Evolutionary conservation across 1,284 basidiomycete species (phyloP).

Genomic region (Neonothopanus nambi): DNA sequence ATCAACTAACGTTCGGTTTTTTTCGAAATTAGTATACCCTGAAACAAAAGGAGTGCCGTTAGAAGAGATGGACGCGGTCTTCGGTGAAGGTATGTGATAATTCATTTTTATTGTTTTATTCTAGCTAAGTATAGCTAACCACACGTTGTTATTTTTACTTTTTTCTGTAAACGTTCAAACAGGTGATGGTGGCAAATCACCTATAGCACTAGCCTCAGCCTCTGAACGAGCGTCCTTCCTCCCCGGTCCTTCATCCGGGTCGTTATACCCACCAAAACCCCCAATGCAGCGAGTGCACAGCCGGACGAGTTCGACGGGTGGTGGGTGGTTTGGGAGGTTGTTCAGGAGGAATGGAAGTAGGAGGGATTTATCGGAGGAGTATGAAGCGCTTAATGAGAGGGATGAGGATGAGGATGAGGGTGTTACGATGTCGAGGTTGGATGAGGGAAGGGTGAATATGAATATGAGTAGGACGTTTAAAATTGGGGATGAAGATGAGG

Average conservation of each 20-base stretch:
- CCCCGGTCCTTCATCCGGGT: neutral
- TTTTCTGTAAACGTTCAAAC: neutral
- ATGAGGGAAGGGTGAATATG: conserved; percentile 1
- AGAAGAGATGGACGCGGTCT: conserved; percentile 83
- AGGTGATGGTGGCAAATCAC: neutral
- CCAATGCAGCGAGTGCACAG: conserved; percentile 29
- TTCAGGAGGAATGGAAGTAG: conserved; percentile 45
- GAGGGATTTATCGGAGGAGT: conserved; percentile 31
- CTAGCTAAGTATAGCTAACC: conserved; percentile 10
- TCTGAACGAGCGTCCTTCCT: conserved; percentile 14
- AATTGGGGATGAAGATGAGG: neutral
- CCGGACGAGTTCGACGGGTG: conserved; percentile 21
- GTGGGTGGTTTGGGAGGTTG: conserved; percentile 51
- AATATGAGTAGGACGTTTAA: no score
- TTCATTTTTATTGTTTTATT: neutral
- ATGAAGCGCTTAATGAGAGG: conserved; percentile 52
- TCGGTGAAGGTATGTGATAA: conserved; percentile 64
- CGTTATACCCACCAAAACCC: conserved; percentile 36
- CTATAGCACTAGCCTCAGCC: conserved; percentile 3
- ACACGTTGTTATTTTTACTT: neutral
- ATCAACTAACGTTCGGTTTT: no score
- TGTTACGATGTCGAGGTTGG: neutral
- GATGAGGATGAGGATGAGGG: conserved; percentile 39
- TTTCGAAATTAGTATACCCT: conserved; percentile 72
- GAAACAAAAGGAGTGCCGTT: conserved; percentile 79